These are phyloP conservation scores for Globisporangium okanoganense DNA, from an alignment of 352 stramenopile species.

Conservation along the genomic window DNA sequence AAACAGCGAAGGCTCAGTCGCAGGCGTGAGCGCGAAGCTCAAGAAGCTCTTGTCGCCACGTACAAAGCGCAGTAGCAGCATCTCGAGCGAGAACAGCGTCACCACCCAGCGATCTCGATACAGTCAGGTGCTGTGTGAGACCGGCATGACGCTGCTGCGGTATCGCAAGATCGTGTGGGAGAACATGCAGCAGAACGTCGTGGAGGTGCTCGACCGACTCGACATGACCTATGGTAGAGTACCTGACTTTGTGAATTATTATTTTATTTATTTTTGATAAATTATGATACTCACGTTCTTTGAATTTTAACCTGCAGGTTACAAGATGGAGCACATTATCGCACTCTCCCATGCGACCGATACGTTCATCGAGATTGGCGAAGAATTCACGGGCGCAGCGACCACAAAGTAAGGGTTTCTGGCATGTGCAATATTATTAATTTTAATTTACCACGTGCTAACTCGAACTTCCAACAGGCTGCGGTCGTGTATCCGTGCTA, in stretches of 20 bases:
- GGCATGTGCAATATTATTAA: not conserved
- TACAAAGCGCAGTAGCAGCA: slow-evolving; percentile 31
- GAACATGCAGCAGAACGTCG: slow-evolving; percentile 77
- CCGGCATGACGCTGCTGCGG: slow-evolving; percentile 68
- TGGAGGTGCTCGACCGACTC: slow-evolving; percentile 68
- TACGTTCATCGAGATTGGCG: slow-evolving; percentile 76
- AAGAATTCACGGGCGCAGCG: slow-evolving; percentile 77
- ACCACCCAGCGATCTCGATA: slow-evolving; percentile 38
- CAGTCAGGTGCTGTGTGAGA: slow-evolving; percentile 69
- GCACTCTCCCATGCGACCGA: slow-evolving; percentile 69
- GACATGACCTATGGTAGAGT: slow-evolving; percentile 63
- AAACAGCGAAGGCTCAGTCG: slow-evolving; percentile 10
- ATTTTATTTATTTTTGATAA: not conserved
- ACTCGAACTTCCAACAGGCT: slow-evolving; percentile 28
- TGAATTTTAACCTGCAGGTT: slow-evolving; percentile 27
- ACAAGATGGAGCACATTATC: slow-evolving; percentile 89
- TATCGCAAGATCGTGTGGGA: slow-evolving; percentile 87
- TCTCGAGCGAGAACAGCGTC: slow-evolving; percentile 19
- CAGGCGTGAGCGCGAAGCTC: slow-evolving; percentile 14
- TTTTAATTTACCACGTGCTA: not conserved
- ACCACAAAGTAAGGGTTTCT: slow-evolving; percentile 50
- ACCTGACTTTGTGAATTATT: too few relatives aligned
- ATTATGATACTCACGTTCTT: not conserved
- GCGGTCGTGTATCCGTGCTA: slow-evolving; percentile 63
- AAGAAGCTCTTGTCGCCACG: slow-evolving; percentile 23